Percentiles rank a stretch among this genome's conserved stretches.
Evolutionary conservation across 176 grass and related monocot genomes (phyloP).

Genomic region (Lolium multiflorum): DNA sequence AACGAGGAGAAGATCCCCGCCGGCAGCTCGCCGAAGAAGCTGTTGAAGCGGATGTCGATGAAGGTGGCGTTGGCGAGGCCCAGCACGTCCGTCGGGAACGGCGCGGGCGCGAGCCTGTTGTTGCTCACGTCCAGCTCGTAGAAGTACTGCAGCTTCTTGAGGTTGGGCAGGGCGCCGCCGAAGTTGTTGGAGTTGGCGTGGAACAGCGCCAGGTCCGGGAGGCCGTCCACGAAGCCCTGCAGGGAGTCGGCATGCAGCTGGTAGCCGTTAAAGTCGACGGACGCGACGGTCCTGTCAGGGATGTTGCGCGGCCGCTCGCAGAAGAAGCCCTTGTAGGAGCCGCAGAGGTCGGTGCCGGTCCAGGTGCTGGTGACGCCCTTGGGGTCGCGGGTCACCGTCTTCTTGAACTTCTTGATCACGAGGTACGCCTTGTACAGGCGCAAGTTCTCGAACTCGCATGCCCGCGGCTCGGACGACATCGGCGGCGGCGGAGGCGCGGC

Average conservation of each 20-base stretch:
- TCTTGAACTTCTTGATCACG: slow-evolving; percentile 74
- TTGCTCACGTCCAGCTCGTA: slow-evolving; percentile 98
- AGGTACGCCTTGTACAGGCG: slow-evolving; percentile 65
- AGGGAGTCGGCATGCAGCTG: not conserved
- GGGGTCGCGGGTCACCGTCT: slow-evolving; percentile 70
- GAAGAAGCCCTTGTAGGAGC: slow-evolving; percentile 68
- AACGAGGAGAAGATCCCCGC: slow-evolving; percentile 54
- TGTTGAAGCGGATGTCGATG: slow-evolving; percentile 88
- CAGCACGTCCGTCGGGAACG: slow-evolving; percentile 64
- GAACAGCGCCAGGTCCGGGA: slow-evolving; percentile 88
- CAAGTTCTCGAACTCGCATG: slow-evolving; percentile 69
- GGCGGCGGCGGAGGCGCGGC: slow-evolving; percentile 23
- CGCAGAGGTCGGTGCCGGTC: slow-evolving; percentile 59
- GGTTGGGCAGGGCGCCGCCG: slow-evolving; percentile 39
- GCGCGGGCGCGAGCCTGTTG: slow-evolving; percentile 44
- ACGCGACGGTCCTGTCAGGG: slow-evolving; percentile 53
- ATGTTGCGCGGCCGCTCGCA: slow-evolving; percentile 60
- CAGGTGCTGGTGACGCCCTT: slow-evolving; percentile 34
- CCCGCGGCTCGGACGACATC: slow-evolving; percentile 24
- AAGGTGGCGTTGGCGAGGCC: slow-evolving; percentile 65
- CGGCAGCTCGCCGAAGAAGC: slow-evolving; percentile 52
- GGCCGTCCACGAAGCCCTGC: slow-evolving; percentile 44
- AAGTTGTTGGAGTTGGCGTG: slow-evolving; percentile 95
- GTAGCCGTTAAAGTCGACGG: slow-evolving; percentile 88
- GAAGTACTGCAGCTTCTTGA: slow-evolving; percentile 56